These are phyloP conservation scores for Suillus tomentosus DNA, from an alignment of 768 basidiomycete species.

Conservation along the genomic window DNA sequence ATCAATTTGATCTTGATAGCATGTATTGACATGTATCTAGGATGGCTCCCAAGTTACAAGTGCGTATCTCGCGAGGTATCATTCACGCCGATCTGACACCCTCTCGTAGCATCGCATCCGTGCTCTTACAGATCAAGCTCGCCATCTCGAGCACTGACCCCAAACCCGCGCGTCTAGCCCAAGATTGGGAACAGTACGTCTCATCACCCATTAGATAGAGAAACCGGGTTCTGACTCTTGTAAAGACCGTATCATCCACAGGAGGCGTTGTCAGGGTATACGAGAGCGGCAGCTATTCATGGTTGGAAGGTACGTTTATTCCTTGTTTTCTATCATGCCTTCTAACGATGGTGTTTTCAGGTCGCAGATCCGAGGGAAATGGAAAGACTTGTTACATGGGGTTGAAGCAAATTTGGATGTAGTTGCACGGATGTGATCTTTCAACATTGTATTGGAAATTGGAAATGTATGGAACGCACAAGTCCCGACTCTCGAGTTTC, in stretches of 20 bases:
- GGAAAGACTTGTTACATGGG: slow-evolving; percentile 19
- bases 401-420: background rate
- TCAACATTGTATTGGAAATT: background rate
- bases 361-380: slow-evolving; percentile 25
- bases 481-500: too few species aligned
- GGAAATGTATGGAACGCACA: background rate
- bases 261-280: slow-evolving; percentile 65
- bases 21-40: slow-evolving; percentile 28
- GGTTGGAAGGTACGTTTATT: slow-evolving; percentile 53
- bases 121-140: slow-evolving; percentile 55
- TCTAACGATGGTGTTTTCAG: slow-evolving; percentile 17
- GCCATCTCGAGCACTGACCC: background rate
- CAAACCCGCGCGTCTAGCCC: slow-evolving; percentile 39
- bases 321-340: background rate
- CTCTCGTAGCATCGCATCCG: slow-evolving; percentile 37
- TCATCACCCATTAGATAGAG: slow-evolving; percentile 2
- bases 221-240: slow-evolving; percentile 2
- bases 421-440: background rate
- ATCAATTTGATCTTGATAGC: background rate
- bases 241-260: slow-evolving; percentile 45
- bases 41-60: slow-evolving; percentile 73
- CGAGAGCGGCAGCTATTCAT: slow-evolving; percentile 65
- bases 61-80: slow-evolving; percentile 24
- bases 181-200: slow-evolving; percentile 50
- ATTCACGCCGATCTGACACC: slow-evolving; percentile 7